A percentile compares a stretch with the other conserved stretches of the same genome.
phyloP scores from a whole-genome alignment of 805 yeast species.

The Saccharomycopsis olivae region DNA sequence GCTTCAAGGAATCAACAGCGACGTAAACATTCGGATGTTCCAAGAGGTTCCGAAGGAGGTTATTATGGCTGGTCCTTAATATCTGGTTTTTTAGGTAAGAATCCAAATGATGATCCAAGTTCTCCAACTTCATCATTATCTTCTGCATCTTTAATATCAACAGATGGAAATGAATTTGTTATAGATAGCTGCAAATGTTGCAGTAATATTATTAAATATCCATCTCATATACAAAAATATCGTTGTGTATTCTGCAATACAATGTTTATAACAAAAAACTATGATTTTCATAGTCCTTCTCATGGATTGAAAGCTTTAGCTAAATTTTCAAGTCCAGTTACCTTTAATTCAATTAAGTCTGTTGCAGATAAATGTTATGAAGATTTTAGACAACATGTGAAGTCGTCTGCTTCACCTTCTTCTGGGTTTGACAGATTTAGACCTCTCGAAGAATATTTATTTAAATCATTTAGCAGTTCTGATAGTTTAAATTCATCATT shows the following conservation, averaged over 20 bases:
- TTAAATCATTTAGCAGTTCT: slow-evolving; percentile 36
- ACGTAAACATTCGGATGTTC: not conserved
- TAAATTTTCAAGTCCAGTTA: slow-evolving; percentile 19
- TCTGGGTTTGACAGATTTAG: slow-evolving; percentile 26
- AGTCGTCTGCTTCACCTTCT: slow-evolving; percentile 6
- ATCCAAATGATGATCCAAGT: not conserved
- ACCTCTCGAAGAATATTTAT: slow-evolving; percentile 41
- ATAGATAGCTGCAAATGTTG: slow-evolving; percentile 34
- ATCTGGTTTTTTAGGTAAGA: not conserved
- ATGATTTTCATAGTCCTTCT: slow-evolving; percentile 10
- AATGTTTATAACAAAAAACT: slow-evolving; percentile 21
- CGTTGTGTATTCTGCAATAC: slow-evolving; percentile 48
- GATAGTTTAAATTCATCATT: slow-evolving; percentile 47
- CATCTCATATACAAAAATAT: slow-evolving; percentile 29
- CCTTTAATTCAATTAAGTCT: slow-evolving; percentile 27
- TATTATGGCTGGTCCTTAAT: slow-evolving; percentile 3
- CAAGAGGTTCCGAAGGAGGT: not conserved
- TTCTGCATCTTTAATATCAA: slow-evolving; percentile 5
- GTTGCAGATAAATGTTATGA: slow-evolving; percentile 28
- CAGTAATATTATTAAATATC: slow-evolving; percentile 33
- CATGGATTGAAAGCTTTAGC: slow-evolving; percentile 13
- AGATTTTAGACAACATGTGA: slow-evolving; percentile 14
- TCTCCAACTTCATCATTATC: slow-evolving; percentile 16
- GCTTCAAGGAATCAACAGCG: not conserved
- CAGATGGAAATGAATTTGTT: slow-evolving; percentile 6